Evolutionary conservation across 306 rosid genomes (phyloP).

Genomic region (Trifolium fragiferum): DNA sequence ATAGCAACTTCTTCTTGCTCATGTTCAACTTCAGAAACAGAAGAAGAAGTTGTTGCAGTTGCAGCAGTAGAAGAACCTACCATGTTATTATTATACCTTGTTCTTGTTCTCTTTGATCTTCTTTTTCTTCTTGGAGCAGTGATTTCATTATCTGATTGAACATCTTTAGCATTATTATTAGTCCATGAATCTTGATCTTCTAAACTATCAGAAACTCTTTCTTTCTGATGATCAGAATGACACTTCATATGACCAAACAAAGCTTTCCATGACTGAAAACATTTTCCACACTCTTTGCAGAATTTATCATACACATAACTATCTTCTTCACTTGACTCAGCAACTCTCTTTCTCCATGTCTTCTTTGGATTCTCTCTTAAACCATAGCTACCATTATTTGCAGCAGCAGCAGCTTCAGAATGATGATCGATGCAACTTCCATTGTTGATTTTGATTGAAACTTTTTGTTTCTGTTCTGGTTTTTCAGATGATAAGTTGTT

Average conservation of each 20-base stretch:
- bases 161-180: constrained; percentile 45
- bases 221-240: constrained; percentile 70
- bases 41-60: constrained; percentile 49
- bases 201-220: constrained; percentile 47
- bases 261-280: constrained; percentile 81
- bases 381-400: constrained; percentile 58
- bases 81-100: constrained; percentile 47
- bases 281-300: constrained; percentile 89
- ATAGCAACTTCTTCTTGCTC: constrained; percentile 93
- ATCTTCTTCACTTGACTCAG: constrained; percentile 61
- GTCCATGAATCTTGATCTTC: constrained; percentile 79
- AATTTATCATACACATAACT: constrained; percentile 50
- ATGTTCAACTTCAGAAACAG: constrained; percentile 71
- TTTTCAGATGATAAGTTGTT: constrained; percentile 48
- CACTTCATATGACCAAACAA: constrained; percentile 91
- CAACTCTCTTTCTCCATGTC: constrained; percentile 67
- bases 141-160: constrained; percentile 76
- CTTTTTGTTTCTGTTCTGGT: constrained; percentile 54
- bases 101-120: constrained; percentile 73
- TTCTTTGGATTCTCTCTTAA: constrained; percentile 84
- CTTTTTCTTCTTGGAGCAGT: constrained; percentile 57
- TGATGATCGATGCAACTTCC: constrained; percentile 35
- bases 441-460: constrained; percentile 39
- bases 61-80: constrained; percentile 38
- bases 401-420: constrained; percentile 42